A percentile compares a stretch with the other conserved stretches of the same genome.
Conservation (phyloP, 1,284 basidiomycete genomes). For the Rhodotorula sp. region DNA sequence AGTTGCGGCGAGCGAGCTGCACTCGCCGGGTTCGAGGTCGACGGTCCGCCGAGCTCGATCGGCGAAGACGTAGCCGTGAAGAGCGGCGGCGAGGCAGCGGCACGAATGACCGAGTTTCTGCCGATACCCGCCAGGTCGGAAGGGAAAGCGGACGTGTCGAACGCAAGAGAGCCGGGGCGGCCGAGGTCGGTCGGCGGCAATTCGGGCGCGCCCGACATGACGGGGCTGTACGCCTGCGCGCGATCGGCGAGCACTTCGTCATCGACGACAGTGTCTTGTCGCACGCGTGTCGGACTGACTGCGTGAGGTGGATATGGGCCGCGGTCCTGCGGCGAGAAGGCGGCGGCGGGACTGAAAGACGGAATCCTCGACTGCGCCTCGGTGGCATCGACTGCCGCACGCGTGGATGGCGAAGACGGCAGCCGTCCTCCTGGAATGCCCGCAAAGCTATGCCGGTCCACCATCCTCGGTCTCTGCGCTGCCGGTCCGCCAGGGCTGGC, state of each 20-base stretch:
- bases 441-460: not conserved
- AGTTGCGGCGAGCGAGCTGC: not conserved
- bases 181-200: not conserved
- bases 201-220: conserved; percentile 3
- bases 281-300: not conserved
- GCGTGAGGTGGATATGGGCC: conserved; percentile 28
- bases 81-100: not conserved
- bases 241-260: not conserved
- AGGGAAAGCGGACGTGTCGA: conserved; percentile 5
- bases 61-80: not conserved
- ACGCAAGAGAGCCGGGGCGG: conserved; percentile 3
- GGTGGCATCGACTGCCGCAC: not conserved
- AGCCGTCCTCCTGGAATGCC: conserved; percentile 4
- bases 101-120: conserved; percentile 29
- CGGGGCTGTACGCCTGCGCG: not conserved
- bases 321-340: conserved; percentile 19
- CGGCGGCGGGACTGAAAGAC: conserved; percentile 13
- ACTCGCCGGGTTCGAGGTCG: not conserved
- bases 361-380: conserved; percentile 14
- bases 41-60: not conserved
- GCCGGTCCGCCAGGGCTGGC: not conserved
- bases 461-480: no score
- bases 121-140: conserved; percentile 36
- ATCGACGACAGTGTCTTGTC: not conserved
- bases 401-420: not conserved